A percentile compares a stretch with the other conserved stretches of the same genome.
Evolutionary conservation across 78 protist species (phyloP).

Genomic region (Dictyostelium brefeldianum): DNA sequence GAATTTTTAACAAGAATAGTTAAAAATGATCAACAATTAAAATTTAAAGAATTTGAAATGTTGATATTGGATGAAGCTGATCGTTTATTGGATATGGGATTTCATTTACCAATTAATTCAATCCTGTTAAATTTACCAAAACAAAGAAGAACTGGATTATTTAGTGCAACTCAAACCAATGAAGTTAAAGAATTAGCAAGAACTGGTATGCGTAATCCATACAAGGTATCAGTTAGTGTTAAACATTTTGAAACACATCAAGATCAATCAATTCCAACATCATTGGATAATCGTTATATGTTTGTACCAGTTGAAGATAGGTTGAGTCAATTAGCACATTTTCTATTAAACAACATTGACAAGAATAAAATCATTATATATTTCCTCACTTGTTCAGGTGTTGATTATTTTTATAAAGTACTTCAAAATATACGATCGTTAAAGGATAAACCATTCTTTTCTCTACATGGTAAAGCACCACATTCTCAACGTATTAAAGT

Average conservation of each 20-base stretch:
- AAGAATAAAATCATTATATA: constrained; percentile 89
- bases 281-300: constrained; percentile 77
- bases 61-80: constrained; percentile 96
- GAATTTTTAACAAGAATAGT: constrained; percentile 67
- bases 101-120: constrained; percentile 70
- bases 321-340: constrained; percentile 52
- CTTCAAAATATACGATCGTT: not conserved
- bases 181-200: constrained; percentile 77
- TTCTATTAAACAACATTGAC: constrained; percentile 19
- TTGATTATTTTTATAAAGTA: constrained; percentile 87
- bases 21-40: constrained; percentile 11
- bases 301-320: constrained; percentile 43
- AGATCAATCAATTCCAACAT: constrained; percentile 45
- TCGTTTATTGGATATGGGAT: constrained; percentile 88
- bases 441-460: constrained; percentile 11
- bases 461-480: constrained; percentile 92
- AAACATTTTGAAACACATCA: constrained; percentile 21
- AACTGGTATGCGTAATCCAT: constrained; percentile 92
- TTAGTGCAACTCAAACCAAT: constrained; percentile 90
- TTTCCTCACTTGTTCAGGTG: constrained; percentile 93
- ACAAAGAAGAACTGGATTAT: constrained; percentile 94
- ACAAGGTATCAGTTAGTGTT: constrained; percentile 58
- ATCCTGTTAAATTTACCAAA: constrained; percentile 84
- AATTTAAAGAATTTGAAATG: constrained; percentile 87
- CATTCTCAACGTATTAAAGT: constrained; percentile 81